phyloP scores from a whole-genome alignment of 1,139 yeast genomes.

The Blastobotrys arbuscula region DNA sequence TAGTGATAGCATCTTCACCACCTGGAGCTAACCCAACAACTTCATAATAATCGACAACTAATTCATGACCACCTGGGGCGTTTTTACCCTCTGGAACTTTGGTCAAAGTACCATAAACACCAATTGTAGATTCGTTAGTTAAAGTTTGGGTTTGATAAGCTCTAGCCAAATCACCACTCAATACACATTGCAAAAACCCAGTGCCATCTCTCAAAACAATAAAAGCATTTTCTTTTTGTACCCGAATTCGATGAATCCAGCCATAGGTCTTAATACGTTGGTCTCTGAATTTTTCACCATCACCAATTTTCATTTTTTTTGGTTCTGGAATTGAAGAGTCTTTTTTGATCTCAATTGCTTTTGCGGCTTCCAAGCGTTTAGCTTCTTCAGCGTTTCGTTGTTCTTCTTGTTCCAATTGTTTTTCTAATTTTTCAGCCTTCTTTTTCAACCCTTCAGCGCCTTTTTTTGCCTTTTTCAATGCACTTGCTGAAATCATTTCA shows the following conservation, averaged over 20 bases:
- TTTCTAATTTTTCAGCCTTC: constrained; percentile 77
- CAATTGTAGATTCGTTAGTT: constrained; percentile 81
- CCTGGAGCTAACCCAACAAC: constrained; percentile 90
- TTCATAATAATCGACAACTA: constrained; percentile 83
- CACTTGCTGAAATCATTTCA: constrained; percentile 82
- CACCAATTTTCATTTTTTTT: constrained; percentile 56
- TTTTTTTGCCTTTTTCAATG: constrained; percentile 92
- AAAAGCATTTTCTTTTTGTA: constrained; percentile 89
- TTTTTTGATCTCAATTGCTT: constrained; percentile 59
- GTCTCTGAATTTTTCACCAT: constrained; percentile 48
- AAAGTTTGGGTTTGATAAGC: constrained; percentile 80
- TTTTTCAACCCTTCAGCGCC: constrained; percentile 90
- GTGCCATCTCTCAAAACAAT: constrained; percentile 92
- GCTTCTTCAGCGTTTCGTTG: constrained; percentile 60
- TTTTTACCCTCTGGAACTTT: constrained; percentile 92
- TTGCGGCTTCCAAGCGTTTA: constrained; percentile 69
- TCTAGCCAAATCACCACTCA: constrained; percentile 86
- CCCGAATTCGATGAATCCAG: constrained; percentile 93
- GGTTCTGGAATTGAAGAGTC: constrained; percentile 72
- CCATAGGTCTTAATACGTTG: constrained; percentile 76
- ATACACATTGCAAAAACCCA: constrained; percentile 82
- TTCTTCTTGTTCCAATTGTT: constrained; percentile 56
- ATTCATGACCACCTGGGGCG: constrained; percentile 98
- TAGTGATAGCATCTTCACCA: constrained; percentile 92
- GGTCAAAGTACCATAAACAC: constrained; percentile 72